Evolutionary conservation across 192 early-diverging fungal genomes (phyloP).

Genomic region (Gryganskiella cystojenkinii): DNA sequence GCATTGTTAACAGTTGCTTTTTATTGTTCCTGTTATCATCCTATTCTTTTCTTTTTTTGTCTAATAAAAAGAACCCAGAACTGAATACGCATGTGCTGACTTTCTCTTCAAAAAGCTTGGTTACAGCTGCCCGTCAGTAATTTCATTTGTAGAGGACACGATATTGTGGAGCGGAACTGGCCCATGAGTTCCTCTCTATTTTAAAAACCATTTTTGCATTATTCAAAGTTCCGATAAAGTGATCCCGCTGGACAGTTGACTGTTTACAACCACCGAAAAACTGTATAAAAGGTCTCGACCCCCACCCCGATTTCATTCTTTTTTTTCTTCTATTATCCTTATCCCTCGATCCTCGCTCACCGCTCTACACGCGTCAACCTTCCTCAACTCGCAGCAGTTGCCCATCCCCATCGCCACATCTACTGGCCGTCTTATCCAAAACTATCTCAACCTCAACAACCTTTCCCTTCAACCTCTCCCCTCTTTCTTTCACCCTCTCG

Average conservation of each 20-base stretch:
- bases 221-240: too few species aligned
- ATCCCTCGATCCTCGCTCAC: neutral
- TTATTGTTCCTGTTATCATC: too few species aligned
- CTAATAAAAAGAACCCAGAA: too few species aligned
- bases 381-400: neutral
- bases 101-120: too few species aligned
- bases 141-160: too few species aligned
- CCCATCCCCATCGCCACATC: constrained; percentile 1
- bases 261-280: neutral
- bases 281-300: constrained; percentile 1
- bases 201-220: too few species aligned
- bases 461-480: neutral
- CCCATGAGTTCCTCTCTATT: too few species aligned
- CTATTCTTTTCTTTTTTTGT: too few species aligned
- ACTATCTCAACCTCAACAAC: neutral
- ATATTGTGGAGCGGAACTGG: too few species aligned
- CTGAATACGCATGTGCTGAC: too few species aligned
- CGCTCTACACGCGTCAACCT: neutral
- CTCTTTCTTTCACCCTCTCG: neutral
- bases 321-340: constrained; percentile 9
- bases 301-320: neutral
- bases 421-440: neutral
- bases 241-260: neutral
- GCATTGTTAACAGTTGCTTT: too few species aligned
- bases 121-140: too few species aligned